phyloP scores from a whole-genome alignment of 2,329 filamentous ascomycete species.

The Fusarium gaditjirri region DNA sequence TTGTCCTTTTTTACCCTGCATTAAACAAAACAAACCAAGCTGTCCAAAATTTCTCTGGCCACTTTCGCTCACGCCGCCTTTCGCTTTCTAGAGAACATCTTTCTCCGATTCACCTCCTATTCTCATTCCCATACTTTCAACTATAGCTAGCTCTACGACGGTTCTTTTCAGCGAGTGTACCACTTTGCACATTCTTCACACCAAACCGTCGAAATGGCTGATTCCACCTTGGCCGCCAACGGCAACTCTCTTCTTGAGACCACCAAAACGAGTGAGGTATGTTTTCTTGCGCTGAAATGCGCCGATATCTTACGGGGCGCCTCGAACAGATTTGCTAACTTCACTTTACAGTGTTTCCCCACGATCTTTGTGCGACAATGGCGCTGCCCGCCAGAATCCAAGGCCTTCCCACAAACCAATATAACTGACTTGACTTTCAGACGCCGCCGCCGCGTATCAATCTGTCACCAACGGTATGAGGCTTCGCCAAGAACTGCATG shows the following conservation, averaged over 20 bases:
- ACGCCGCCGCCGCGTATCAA: constrained; percentile 61
- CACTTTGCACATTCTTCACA: constrained; percentile 12
- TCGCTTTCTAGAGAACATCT: constrained; percentile 34
- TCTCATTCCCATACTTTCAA: constrained; percentile 5
- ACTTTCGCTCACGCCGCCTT: constrained; percentile 43
- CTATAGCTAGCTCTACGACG: constrained; percentile 11
- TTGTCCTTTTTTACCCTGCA: constrained; percentile 32
- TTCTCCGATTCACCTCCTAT: constrained; percentile 26
- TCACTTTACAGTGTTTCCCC: constrained; percentile 23
- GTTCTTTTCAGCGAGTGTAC: constrained; percentile 22
- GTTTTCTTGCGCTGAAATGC: constrained; percentile 41
- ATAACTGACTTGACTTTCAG: constrained; percentile 52
- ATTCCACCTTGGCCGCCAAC: constrained; percentile 54
- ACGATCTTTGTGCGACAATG: constrained; percentile 4
- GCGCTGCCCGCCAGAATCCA: not conserved
- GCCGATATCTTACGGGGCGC: constrained; percentile 17
- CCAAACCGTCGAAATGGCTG: constrained; percentile 45
- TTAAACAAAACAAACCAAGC: constrained; percentile 18
- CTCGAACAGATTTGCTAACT: constrained; percentile 39
- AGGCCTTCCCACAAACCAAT: not conserved
- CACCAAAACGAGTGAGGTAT: constrained; percentile 65
- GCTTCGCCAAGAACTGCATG: constrained; percentile 32
- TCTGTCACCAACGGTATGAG: constrained; percentile 58
- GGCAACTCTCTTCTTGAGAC: constrained; percentile 58
- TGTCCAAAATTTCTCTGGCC: constrained; percentile 41